These are phyloP conservation scores for Jatropha podagrica DNA, from an alignment of 441 rosid species.

Conservation along the genomic window DNA sequence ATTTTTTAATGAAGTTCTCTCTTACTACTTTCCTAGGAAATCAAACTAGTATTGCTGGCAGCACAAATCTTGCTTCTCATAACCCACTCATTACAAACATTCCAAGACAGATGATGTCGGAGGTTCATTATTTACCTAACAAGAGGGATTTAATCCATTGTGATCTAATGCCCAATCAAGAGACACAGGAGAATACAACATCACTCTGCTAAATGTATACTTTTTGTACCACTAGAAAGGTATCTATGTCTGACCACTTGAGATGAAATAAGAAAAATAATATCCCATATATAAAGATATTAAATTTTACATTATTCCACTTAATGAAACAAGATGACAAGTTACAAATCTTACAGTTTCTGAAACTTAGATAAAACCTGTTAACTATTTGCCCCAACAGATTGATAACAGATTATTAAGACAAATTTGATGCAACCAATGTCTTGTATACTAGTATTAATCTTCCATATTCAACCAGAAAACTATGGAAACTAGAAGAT, in stretches of 20 bases:
- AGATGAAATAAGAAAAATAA: background rate
- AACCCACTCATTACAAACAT: background rate
- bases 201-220: background rate
- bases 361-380: background rate
- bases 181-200: background rate
- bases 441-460: background rate
- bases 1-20: background rate
- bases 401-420: background rate
- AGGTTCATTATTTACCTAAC: background rate
- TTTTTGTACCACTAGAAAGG: background rate
- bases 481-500: background rate
- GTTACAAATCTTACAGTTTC: no score
- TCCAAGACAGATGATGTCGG: background rate
- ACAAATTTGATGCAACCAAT: background rate
- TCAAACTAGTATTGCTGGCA: background rate
- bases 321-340: background rate
- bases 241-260: background rate
- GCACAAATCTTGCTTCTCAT: background rate
- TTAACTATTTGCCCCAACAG: background rate
- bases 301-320: background rate
- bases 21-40: background rate
- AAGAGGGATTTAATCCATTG: background rate
- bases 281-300: background rate
- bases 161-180: background rate
- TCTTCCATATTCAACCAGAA: background rate